These are phyloP conservation scores for Dillenia suffruticosa DNA, from an alignment of 164 flowering plant species.

Conservation along the genomic window DNA sequence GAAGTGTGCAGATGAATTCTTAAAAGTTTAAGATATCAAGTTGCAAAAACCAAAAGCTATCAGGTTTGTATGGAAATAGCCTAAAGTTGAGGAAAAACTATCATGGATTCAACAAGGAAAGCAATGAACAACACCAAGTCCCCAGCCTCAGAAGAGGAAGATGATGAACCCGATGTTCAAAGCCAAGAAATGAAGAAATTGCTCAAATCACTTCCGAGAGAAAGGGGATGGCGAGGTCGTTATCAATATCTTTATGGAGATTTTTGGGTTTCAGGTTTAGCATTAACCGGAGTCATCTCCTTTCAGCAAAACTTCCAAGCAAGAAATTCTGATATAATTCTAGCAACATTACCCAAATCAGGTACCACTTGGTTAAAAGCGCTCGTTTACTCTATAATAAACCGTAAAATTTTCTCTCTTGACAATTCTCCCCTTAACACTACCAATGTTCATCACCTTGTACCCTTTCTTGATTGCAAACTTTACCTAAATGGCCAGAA, in stretches of 20 bases:
- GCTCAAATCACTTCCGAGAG: constrained; percentile 4
- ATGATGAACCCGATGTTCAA: too few relatives aligned
- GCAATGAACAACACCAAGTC: too few relatives aligned
- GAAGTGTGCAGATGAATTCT: too few relatives aligned
- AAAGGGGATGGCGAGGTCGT: neutral
- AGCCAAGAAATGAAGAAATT: too few relatives aligned
- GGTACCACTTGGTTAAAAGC: constrained; percentile 45
- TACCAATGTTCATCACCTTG: constrained; percentile 17
- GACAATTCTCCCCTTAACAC: constrained; percentile 7
- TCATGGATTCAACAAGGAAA: too few relatives aligned
- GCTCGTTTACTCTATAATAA: constrained; percentile 15
- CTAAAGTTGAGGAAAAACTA: too few relatives aligned
- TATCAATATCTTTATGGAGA: constrained; percentile 11
- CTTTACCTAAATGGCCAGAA: neutral
- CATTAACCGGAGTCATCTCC: neutral
- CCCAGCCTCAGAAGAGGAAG: too few relatives aligned
- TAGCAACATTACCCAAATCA: constrained; percentile 30
- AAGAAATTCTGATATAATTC: constrained; percentile 15
- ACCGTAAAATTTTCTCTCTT: constrained; percentile 7
- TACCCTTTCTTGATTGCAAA: constrained; percentile 13
- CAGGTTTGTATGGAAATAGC: too few relatives aligned
- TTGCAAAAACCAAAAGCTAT: too few relatives aligned
- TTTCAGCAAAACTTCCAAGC: constrained; percentile 32
- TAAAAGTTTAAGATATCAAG: too few relatives aligned
- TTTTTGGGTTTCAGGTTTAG: constrained; percentile 6